Conservation (phyloP, 331 rosid genomes). For the Quercus tomentella region DNA sequence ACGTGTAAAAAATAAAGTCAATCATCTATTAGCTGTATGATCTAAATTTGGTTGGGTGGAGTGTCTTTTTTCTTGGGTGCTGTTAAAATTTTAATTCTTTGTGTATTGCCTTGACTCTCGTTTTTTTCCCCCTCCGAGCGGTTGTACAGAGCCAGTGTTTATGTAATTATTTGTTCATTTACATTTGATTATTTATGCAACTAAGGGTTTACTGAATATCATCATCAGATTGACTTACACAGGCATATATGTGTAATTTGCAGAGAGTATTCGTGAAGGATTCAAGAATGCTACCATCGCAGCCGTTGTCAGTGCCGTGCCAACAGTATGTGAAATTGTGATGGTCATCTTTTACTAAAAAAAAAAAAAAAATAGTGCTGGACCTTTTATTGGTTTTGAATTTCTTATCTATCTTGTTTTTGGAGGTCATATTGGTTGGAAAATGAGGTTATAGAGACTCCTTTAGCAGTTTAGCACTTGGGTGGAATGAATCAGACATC, state of each 20-base stretch:
- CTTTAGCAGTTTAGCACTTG: neutral
- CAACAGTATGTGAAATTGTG: constrained; percentile 55
- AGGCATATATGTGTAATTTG: constrained; percentile 26
- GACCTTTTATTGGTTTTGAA: neutral
- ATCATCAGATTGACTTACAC: neutral
- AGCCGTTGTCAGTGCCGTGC: constrained; percentile 60
- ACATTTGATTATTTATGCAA: neutral
- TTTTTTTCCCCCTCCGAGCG: too few species aligned
- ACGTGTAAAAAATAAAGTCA: neutral
- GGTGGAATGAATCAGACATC: neutral
- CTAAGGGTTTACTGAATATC: neutral
- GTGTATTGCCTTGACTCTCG: neutral
- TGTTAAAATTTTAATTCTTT: neutral
- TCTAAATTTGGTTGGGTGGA: neutral
- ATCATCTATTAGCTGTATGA: neutral
- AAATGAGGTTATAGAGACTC: neutral
- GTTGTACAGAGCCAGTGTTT: neutral
- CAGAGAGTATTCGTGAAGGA: constrained; percentile 83
- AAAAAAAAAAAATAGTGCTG: neutral
- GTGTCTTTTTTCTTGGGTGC: neutral
- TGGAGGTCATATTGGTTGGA: neutral
- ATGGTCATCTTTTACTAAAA: neutral
- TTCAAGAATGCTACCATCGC: constrained; percentile 59
- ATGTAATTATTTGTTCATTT: neutral
- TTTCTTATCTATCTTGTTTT: neutral